Percentiles rank a stretch among this genome's conserved stretches.
phyloP scores from a whole-genome alignment of 805 yeast species.

The Monosporozyma siamensis region DNA sequence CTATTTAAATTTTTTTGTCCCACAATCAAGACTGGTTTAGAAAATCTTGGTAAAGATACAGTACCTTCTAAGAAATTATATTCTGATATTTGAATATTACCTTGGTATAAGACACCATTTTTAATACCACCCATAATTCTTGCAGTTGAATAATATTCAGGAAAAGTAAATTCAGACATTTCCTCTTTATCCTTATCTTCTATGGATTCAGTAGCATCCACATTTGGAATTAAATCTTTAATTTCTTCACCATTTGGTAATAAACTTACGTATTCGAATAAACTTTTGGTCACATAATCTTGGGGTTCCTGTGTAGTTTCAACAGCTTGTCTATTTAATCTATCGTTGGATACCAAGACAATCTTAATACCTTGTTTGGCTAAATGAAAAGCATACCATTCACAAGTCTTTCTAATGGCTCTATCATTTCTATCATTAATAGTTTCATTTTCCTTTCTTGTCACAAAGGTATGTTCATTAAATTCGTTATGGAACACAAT shows the following conservation, averaged over 20 bases:
- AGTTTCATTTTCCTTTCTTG: conserved; percentile 53
- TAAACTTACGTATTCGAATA: conserved; percentile 60
- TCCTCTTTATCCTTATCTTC: conserved; percentile 14
- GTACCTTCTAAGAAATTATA: conserved; percentile 87
- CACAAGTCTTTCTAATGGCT: conserved; percentile 67
- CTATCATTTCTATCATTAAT: conserved; percentile 88
- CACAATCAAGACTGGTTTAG: conserved; percentile 69
- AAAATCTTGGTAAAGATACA: conserved; percentile 59
- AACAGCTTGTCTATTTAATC: conserved; percentile 53
- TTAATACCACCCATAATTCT: conserved; percentile 85
- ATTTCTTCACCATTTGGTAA: conserved; percentile 68
- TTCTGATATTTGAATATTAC: conserved; percentile 67
- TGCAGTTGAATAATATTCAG: conserved; percentile 71
- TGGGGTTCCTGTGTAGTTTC: conserved; percentile 9
- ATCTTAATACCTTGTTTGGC: conserved; percentile 34
- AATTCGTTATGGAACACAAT: conserved; percentile 92
- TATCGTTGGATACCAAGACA: conserved; percentile 70
- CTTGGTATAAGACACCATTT: conserved; percentile 81
- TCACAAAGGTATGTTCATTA: conserved; percentile 56
- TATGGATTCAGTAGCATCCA: conserved; percentile 27
- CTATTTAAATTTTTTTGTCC: conserved; percentile 85
- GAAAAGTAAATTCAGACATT: conserved; percentile 49
- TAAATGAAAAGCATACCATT: conserved; percentile 68
- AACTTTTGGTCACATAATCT: conserved; percentile 46
- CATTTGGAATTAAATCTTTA: conserved; percentile 66